Conservation (phyloP, 148 eudicot species). For the Cornus suecica region DNA sequence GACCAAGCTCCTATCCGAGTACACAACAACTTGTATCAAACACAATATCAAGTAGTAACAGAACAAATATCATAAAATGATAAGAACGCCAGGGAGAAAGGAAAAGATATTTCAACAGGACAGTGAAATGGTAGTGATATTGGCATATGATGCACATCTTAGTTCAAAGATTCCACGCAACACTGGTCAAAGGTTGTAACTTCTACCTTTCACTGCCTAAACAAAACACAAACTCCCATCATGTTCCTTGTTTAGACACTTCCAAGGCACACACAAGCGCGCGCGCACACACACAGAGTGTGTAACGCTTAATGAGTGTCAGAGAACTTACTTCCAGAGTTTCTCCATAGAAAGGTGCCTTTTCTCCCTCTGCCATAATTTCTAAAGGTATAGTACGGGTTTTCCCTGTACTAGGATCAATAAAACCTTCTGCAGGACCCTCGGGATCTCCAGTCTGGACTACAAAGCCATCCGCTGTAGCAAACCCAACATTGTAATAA, state of each 20-base stretch:
- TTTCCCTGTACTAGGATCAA: conserved; percentile 98
- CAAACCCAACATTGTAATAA: background rate
- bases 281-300: background rate
- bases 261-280: background rate
- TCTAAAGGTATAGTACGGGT: conserved; percentile 89
- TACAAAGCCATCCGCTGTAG: conserved; percentile 98
- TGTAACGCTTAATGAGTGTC: background rate
- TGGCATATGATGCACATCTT: background rate
- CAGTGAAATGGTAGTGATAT: too few relatives aligned
- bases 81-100: background rate
- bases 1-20: conserved; percentile 76
- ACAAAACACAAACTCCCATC: background rate
- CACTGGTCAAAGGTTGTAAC: background rate
- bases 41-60: background rate
- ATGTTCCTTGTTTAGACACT: background rate
- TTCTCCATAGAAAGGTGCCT: conserved; percentile 77
- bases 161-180: background rate
- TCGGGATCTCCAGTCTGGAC: conserved; percentile 99
- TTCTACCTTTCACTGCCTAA: background rate
- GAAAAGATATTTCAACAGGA: background rate
- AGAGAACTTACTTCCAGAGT: conserved; percentile 82
- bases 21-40: conserved; percentile 11
- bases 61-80: background rate
- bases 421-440: conserved; percentile 97
- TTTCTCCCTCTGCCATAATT: conserved; percentile 86